Conservation (phyloP, 1,139 yeast genomes). For the Pichia sp. region DNA sequence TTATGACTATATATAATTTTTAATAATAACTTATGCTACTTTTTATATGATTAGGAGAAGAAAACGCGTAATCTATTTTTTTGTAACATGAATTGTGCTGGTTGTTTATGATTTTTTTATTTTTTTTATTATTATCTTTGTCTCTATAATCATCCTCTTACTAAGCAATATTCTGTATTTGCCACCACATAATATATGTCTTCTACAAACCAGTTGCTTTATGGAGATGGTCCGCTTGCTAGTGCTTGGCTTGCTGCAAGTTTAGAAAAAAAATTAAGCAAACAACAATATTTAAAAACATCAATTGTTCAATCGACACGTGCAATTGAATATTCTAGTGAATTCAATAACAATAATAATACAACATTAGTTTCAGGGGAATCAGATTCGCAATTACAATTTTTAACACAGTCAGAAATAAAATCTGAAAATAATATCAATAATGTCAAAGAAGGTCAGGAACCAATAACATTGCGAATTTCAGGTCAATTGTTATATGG, state of each 20-base stretch:
- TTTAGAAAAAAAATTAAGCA: constrained; percentile 72
- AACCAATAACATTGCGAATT: constrained; percentile 68
- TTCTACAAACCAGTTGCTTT: constrained; percentile 30
- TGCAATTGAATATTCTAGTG: constrained; percentile 34
- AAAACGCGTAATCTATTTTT: neutral
- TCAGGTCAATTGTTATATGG: constrained; percentile 89
- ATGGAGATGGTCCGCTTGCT: constrained; percentile 78
- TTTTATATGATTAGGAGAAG: neutral
- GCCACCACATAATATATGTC: too few species aligned
- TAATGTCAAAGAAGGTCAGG: constrained; percentile 21
- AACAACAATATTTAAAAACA: constrained; percentile 68
- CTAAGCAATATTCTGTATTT: too few species aligned
- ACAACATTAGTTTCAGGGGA: neutral
- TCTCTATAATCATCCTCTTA: too few species aligned
- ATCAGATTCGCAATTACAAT: constrained; percentile 9
- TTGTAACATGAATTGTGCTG: too few species aligned
- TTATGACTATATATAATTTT: too few species aligned
- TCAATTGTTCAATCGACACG: constrained; percentile 64
- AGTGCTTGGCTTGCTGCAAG: constrained; percentile 94
- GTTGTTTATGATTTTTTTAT: neutral
- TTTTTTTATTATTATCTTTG: neutral
- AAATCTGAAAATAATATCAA: neutral
- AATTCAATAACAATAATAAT: neutral
- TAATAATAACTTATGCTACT: neutral
- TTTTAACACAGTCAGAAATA: constrained; percentile 6